These are phyloP conservation scores for Geosmithia morbida DNA, from an alignment of 2,329 filamentous ascomycete species.

Conservation along the genomic window DNA sequence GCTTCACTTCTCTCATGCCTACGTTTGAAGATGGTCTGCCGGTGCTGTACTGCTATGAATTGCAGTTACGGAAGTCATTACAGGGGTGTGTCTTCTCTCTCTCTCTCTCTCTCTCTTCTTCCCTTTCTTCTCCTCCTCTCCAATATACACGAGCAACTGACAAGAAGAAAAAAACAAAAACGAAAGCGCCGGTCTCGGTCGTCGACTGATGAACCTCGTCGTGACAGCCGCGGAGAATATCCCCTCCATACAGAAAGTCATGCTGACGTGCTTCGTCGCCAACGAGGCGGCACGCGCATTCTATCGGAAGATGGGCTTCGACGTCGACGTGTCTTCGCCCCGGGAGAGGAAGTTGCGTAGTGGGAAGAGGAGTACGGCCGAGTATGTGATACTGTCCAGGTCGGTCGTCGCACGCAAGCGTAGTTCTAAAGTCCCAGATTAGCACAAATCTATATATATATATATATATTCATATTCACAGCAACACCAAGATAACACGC, in stretches of 20 bases:
- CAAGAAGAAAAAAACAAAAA: no score
- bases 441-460: no score
- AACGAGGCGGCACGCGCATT: slow-evolving; percentile 44
- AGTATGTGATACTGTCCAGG: slow-evolving; percentile 48
- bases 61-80: slow-evolving; percentile 46
- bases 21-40: slow-evolving; percentile 50
- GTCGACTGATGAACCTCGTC: slow-evolving; percentile 41
- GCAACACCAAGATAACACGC: no score
- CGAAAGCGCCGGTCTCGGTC: slow-evolving; percentile 46
- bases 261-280: slow-evolving; percentile 58
- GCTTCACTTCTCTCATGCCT: slow-evolving; percentile 58
- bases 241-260: slow-evolving; percentile 45
- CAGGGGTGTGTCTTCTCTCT: slow-evolving; percentile 28
- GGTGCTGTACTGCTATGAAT: slow-evolving; percentile 68
- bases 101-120: not conserved
- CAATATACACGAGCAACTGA: no score
- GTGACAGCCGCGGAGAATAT: slow-evolving; percentile 37
- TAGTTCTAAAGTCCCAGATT: no score
- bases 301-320: slow-evolving; percentile 47
- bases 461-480: no score
- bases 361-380: slow-evolving; percentile 36
- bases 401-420: not conserved
- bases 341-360: slow-evolving; percentile 34
- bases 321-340: slow-evolving; percentile 39
- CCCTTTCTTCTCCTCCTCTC: not conserved